A percentile compares a stretch with the other conserved stretches of the same genome.
Evolutionary conservation across 768 basidiomycete genomes (phyloP).

Genomic region (Clitopilus hobsonii): DNA sequence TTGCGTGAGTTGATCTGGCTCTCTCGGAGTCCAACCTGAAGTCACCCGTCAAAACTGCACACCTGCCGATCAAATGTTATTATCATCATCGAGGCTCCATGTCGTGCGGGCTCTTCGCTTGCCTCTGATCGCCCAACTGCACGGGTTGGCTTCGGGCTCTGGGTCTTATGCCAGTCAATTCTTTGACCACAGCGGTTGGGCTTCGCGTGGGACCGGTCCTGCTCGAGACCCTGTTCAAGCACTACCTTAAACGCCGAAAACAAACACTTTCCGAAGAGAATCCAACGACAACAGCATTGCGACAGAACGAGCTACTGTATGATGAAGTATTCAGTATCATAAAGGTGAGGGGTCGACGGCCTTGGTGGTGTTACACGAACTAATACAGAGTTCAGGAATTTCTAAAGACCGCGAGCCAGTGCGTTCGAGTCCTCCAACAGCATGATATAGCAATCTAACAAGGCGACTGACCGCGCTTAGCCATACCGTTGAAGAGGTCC

Average conservation of each 20-base stretch:
- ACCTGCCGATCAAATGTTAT: no score
- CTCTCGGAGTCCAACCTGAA: not conserved
- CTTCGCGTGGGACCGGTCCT: conserved; percentile 68
- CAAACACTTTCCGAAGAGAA: conserved; percentile 31
- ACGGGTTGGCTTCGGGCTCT: no score
- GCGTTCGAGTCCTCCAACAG: conserved; percentile 19
- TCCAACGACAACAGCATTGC: conserved; percentile 42
- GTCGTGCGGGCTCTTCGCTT: no score
- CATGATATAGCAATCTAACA: not conserved
- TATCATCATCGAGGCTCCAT: no score
- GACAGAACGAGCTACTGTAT: conserved; percentile 75
- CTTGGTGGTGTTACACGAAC: conserved; percentile 1
- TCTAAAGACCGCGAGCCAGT: conserved; percentile 67
- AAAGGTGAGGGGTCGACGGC: conserved; percentile 44
- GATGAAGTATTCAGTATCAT: conserved; percentile 75
- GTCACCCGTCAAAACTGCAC: no score
- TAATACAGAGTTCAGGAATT: conserved; percentile 47
- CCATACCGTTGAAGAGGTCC: conserved; percentile 83
- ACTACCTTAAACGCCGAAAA: conserved; percentile 71
- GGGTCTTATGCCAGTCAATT: conserved; percentile 42
- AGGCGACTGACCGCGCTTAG: conserved; percentile 27
- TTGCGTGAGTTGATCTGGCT: not conserved
- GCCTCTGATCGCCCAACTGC: no score
- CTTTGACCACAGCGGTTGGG: conserved; percentile 59
- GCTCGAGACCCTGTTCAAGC: conserved; percentile 76